Base-by-base conservation (phyloP, 75 land plant genomes). In the Picea glauca region DNA sequence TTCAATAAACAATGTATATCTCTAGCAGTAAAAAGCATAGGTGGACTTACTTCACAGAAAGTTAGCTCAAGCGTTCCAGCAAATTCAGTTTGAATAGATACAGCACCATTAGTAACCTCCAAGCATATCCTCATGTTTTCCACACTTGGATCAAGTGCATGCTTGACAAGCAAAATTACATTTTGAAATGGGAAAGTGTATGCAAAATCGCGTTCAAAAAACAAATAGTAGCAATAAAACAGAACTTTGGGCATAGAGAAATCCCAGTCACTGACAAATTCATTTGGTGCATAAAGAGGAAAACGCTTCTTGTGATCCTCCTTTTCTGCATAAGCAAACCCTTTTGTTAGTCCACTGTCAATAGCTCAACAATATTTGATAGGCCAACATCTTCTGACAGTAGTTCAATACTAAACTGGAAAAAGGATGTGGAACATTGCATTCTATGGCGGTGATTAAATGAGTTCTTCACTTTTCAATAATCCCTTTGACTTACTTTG, bases 91-190 rank as follows among this genome's bases (percentile, higher is more conserved):
- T 38, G 38, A 23, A 85, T 77, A 60, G 61, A 33, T 12, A 88
- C 23, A 56, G 6, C 62, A 9, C 90, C 90, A 75, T 77, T 62
- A 12, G 65, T 76, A 77, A 60, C 76, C 63, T 85, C 67, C 43
- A 88, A 62, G 1, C 76, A 65, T 72, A 83, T 58, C 38, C 31
- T 8, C 40, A 73, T 15, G 23, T 12, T 76, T 46, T 13, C 17
- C 11, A 85, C 58, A 38, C 81, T 83, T 72, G 38, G 26, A 26
- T 82, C 87, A 33, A 88, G 80, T 26, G 80, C 63, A 60, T 59
- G 78, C 62, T 70, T 80, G 18, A 73, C 60, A 62, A 77, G 81
- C 9, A 88, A 83, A 20, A 83, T 14, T 40, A 88, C 73, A 68
- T 80, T 56, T 13, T 50, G 72, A 35, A 60, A 21, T 0, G 82